Evolutionary conservation across 306 rosid genomes (phyloP).

Genomic region (Gleditsia sinensis): DNA sequence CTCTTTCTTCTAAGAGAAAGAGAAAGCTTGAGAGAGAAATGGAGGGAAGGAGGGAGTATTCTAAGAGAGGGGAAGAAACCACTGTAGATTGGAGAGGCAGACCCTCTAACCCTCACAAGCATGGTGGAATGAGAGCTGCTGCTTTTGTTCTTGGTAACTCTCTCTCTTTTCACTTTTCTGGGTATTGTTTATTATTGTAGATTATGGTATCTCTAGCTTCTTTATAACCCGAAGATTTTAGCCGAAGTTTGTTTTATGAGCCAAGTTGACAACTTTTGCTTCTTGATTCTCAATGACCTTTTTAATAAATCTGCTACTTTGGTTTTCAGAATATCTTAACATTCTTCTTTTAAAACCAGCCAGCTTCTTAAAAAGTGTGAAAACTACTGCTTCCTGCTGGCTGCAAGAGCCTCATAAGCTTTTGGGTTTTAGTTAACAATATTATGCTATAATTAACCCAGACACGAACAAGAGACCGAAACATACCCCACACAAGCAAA

Average conservation of each 20-base stretch:
- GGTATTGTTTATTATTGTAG: background rate
- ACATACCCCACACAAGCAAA: too few species aligned
- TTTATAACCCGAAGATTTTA: background rate
- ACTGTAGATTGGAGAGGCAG: conserved; percentile 81
- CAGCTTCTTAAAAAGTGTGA: too few species aligned
- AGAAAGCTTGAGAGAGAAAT: conserved; percentile 12
- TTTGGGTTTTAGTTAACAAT: too few species aligned
- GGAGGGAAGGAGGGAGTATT: conserved; percentile 27
- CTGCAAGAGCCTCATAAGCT: too few species aligned
- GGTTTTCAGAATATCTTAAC: too few species aligned
- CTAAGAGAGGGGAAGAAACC: conserved; percentile 45
- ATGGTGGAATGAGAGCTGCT: conserved; percentile 78
- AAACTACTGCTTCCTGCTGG: too few species aligned
- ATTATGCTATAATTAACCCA: too few species aligned
- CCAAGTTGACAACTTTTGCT: background rate
- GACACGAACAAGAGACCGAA: too few species aligned
- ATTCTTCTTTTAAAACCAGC: too few species aligned
- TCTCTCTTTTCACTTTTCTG: background rate
- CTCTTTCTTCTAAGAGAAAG: background rate
- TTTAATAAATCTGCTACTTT: too few species aligned
- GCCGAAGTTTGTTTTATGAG: background rate
- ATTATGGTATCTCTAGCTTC: background rate
- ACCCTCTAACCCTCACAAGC: conserved; percentile 55
- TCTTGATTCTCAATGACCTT: background rate
- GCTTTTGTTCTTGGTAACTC: conserved; percentile 63